phyloP scores from a whole-genome alignment of 176 grass and related monocot genomes.

The Oryza meridionalis region DNA sequence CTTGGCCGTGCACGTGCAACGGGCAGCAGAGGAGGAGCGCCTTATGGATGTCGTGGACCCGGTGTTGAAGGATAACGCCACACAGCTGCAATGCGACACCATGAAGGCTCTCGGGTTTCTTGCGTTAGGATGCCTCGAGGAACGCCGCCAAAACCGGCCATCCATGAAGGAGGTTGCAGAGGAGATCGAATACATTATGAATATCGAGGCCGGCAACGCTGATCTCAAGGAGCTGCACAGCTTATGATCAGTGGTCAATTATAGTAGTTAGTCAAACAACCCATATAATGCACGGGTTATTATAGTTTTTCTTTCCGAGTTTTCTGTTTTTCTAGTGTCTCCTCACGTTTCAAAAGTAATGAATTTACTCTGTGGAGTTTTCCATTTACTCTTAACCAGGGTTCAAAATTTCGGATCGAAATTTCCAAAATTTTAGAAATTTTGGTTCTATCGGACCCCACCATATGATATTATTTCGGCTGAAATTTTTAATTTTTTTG shows the following conservation, averaged over 20 bases:
- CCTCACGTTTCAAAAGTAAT: too few relatives aligned
- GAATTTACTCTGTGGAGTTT: too few relatives aligned
- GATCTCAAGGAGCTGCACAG: neutral
- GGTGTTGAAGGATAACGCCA: conserved; percentile 46
- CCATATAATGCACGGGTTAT: too few relatives aligned
- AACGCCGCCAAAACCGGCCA: conserved; percentile 66
- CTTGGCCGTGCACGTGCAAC: conserved; percentile 59
- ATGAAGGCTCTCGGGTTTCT: conserved; percentile 74
- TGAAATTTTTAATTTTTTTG: too few relatives aligned
- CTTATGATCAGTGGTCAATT: neutral
- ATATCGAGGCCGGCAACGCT: conserved; percentile 42
- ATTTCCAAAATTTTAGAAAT: too few relatives aligned
- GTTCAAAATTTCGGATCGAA: too few relatives aligned
- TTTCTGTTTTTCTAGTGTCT: too few relatives aligned
- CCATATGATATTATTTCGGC: too few relatives aligned
- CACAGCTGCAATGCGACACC: conserved; percentile 61
- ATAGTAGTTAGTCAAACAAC: too few relatives aligned
- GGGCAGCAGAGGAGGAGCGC: conserved; percentile 50
- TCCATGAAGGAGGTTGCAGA: conserved; percentile 81
- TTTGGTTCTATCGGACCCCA: too few relatives aligned
- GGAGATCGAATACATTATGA: conserved; percentile 84
- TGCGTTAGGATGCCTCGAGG: conserved; percentile 73
- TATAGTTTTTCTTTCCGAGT: too few relatives aligned
- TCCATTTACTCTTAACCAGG: too few relatives aligned
- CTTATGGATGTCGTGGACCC: conserved; percentile 66